A percentile compares a stretch with the other conserved stretches of the same genome.
Evolutionary conservation across 257 asterid genomes (phyloP).

Genomic region (Penstemon barbatus): DNA sequence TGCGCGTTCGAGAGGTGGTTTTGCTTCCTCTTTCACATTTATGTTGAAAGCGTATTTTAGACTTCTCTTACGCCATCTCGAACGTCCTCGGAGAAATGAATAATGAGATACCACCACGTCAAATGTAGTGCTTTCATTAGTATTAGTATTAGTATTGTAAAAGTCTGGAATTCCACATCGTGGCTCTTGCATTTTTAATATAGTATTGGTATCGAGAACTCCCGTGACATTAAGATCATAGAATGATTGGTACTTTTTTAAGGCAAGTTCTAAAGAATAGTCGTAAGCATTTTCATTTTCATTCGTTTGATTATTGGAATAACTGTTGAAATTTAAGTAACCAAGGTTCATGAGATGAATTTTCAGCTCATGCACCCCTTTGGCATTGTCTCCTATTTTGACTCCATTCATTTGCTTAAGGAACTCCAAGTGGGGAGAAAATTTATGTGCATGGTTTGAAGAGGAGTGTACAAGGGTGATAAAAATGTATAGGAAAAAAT

Average conservation of each 20-base stretch:
- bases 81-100: not conserved
- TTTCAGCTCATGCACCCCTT: not conserved
- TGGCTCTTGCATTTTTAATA: not conserved
- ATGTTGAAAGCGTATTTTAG: not conserved
- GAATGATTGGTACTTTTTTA: not conserved
- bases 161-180: not conserved
- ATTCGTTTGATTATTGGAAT: not conserved
- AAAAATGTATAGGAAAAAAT: constrained; percentile 1
- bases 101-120: constrained; percentile 2
- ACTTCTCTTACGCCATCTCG: not conserved
- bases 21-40: not conserved
- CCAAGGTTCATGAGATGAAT: not conserved
- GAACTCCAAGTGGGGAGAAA: not conserved
- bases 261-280: not conserved
- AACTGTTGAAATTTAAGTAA: not conserved
- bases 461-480: not conserved
- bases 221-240: not conserved
- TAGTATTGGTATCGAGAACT: not conserved
- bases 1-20: not conserved
- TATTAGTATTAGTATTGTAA: not conserved
- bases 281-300: not conserved
- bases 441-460: constrained; percentile 6
- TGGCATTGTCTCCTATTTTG: not conserved
- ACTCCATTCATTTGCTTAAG: not conserved
- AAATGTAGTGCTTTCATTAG: not conserved